These are phyloP conservation scores for Hygrophila difformis DNA, from an alignment of 257 asterid genomes.

Conservation along the genomic window DNA sequence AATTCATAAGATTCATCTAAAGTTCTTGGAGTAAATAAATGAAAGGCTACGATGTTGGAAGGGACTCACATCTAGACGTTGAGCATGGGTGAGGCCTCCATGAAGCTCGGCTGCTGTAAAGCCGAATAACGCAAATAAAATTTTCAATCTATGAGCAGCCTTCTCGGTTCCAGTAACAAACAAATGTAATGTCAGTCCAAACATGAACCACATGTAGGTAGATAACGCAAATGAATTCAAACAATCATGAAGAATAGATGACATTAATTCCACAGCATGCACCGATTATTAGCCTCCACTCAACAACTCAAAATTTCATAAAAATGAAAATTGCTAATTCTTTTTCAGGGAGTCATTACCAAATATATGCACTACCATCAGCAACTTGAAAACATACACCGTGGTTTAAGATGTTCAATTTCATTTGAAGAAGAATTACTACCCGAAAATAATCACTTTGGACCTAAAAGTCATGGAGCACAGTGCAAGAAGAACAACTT, in stretches of 20 bases:
- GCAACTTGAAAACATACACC: constrained; percentile 6
- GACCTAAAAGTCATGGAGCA: constrained; percentile 88
- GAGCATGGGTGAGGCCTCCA: constrained; percentile 90
- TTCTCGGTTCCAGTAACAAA: constrained; percentile 76
- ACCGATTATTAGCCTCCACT: constrained; percentile 7
- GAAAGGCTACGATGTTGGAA: constrained; percentile 1
- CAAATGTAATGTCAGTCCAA: constrained; percentile 19
- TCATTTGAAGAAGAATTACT: constrained; percentile 10
- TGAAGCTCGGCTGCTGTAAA: constrained; percentile 93
- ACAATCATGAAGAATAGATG: neutral
- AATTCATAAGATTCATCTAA: constrained; percentile 14
- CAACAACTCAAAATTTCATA: neutral
- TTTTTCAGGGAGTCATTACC: neutral
- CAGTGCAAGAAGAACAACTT: constrained; percentile 88
- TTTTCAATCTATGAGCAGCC: constrained; percentile 89
- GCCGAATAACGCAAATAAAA: constrained; percentile 88
- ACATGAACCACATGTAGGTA: neutral
- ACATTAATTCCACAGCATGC: neutral
- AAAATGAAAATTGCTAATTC: neutral
- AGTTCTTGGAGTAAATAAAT: constrained; percentile 5
- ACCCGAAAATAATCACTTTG: constrained; percentile 94
- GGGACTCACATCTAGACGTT: constrained; percentile 69
- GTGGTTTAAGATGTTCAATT: constrained; percentile 9
- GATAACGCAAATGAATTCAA: neutral
- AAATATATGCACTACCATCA: neutral